These are phyloP conservation scores for Lentinula lateritia DNA, from an alignment of 768 basidiomycete species.

Conservation along the genomic window DNA sequence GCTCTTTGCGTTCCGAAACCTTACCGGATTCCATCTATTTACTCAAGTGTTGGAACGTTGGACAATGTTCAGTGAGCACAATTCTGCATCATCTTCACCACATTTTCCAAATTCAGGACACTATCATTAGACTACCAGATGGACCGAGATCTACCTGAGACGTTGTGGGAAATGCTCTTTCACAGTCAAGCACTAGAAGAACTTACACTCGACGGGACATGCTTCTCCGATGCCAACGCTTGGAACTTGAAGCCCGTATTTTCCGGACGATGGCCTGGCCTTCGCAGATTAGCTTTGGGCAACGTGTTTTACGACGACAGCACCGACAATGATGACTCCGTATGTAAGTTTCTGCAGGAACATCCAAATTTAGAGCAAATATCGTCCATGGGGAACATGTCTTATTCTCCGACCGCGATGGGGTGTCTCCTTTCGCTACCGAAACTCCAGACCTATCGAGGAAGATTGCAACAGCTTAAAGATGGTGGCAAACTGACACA, in stretches of 20 bases:
- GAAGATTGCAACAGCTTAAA: slow-evolving; percentile 14
- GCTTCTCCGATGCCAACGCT: slow-evolving; percentile 6
- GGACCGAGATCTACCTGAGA: slow-evolving; percentile 10
- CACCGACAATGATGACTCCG: slow-evolving; percentile 1
- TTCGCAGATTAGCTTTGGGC: slow-evolving; percentile 12
- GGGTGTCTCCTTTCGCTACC: slow-evolving; percentile 10
- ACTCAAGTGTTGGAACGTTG: neutral
- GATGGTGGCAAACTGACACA: slow-evolving; percentile 6
- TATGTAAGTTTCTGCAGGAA: slow-evolving; percentile 10
- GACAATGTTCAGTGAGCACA: slow-evolving; percentile 1
- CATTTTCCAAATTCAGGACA: neutral
- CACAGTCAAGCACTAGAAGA: slow-evolving; percentile 10
- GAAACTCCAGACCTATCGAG: slow-evolving; percentile 8
- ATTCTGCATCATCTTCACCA: neutral
- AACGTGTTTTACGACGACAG: slow-evolving; percentile 7
- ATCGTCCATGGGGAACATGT: slow-evolving; percentile 8
- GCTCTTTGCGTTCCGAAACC: slow-evolving; percentile 13
- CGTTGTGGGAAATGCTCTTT: slow-evolving; percentile 16
- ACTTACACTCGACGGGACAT: slow-evolving; percentile 14
- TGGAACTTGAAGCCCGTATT: slow-evolving; percentile 12
- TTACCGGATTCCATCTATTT: slow-evolving; percentile 12
- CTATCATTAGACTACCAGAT: slow-evolving; percentile 1
- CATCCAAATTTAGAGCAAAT: slow-evolving; percentile 11
- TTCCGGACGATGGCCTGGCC: slow-evolving; percentile 11
- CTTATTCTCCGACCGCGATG: slow-evolving; percentile 8